A percentile compares a stretch with the other conserved stretches of the same genome.
Evolutionary conservation across 176 grass and related monocot species (phyloP).

Genomic region (Areca catechu): DNA sequence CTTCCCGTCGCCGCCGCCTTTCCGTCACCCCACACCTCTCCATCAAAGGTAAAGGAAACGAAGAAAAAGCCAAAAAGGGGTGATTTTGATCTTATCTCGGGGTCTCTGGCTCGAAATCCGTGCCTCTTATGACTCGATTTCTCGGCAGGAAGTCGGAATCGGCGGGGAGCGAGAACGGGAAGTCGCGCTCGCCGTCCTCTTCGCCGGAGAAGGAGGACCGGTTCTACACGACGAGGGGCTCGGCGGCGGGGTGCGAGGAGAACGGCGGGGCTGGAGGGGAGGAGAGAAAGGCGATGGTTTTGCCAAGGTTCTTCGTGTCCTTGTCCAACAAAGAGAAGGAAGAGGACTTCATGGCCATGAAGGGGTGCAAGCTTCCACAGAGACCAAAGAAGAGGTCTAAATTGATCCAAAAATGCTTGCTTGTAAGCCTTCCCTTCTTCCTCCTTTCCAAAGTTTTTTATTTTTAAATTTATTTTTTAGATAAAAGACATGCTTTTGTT

Average conservation of each 20-base stretch:
- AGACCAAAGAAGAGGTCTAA: conserved; percentile 98
- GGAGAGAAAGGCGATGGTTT: conserved; percentile 38
- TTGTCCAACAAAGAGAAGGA: conserved; percentile 99
- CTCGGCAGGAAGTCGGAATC: conserved; percentile 51
- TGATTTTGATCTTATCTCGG: neutral
- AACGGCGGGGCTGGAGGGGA: conserved; percentile 25
- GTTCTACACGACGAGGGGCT: conserved; percentile 88
- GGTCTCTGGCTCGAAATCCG: neutral
- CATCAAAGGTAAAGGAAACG: conserved; percentile 43
- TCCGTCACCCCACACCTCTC: conserved; percentile 35
- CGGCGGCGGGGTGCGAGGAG: conserved; percentile 14
- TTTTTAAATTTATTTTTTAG: too few relatives aligned
- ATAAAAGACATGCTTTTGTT: too few relatives aligned
- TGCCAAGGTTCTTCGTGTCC: conserved; percentile 85
- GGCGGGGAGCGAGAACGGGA: conserved; percentile 34
- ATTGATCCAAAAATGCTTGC: conserved; percentile 82
- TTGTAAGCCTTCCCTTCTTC: conserved; percentile 34
- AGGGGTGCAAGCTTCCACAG: conserved; percentile 96
- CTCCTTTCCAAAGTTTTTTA: too few relatives aligned
- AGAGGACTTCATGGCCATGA: conserved; percentile 97
- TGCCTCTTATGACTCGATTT: conserved; percentile 1
- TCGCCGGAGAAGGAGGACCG: conserved; percentile 78
- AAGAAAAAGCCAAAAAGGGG: neutral
- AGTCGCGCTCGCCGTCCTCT: conserved; percentile 26
- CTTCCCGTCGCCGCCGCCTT: conserved; percentile 26